Percentiles rank a stretch among this genome's conserved stretches.
Evolutionary conservation across 2,329 filamentous ascomycete species (phyloP).

Genomic region (Fonsecaea multimorphosa): DNA sequence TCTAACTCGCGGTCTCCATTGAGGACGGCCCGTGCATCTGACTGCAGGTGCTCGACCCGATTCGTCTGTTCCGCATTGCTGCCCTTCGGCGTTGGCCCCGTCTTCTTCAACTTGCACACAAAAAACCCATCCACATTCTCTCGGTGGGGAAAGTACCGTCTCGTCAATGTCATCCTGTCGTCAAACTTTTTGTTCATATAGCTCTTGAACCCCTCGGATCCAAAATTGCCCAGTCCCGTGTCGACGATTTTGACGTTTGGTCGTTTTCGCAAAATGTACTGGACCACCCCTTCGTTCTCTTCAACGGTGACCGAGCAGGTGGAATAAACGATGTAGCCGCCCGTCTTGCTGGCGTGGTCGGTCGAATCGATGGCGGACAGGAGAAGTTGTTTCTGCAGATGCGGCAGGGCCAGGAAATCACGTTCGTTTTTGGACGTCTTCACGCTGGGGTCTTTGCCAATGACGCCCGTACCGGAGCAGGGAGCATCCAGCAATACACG

Average conservation of each 20-base stretch:
- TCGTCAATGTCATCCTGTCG: conserved; percentile 78
- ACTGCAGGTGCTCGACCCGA: conserved; percentile 29
- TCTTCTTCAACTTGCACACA: conserved; percentile 96
- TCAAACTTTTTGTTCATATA: conserved; percentile 94
- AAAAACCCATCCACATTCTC: conserved; percentile 99
- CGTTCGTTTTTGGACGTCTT: conserved; percentile 98
- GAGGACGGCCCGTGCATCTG: too few relatives aligned
- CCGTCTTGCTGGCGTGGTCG: conserved; percentile 87
- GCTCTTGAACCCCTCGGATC: conserved; percentile 87
- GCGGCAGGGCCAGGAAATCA: conserved; percentile 91
- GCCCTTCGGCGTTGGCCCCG: conserved; percentile 69
- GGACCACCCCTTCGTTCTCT: conserved; percentile 91
- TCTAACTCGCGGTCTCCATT: conserved; percentile 41
- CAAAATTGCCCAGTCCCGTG: conserved; percentile 81
- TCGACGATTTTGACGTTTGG: conserved; percentile 94
- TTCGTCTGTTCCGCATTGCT: conserved; percentile 28
- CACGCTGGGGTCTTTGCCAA: conserved; percentile 92
- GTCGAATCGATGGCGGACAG: conserved; percentile 93
- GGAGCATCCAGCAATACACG: conserved; percentile 92
- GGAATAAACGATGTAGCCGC: conserved; percentile 94
- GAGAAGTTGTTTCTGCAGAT: conserved; percentile 92
- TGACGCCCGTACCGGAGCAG: conserved; percentile 96
- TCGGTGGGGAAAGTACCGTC: conserved; percentile 86
- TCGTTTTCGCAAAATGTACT: conserved; percentile 88
- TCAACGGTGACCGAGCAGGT: conserved; percentile 95